phyloP scores from a whole-genome alignment of 1,284 basidiomycete genomes.

The Naganishia sp. region DNA sequence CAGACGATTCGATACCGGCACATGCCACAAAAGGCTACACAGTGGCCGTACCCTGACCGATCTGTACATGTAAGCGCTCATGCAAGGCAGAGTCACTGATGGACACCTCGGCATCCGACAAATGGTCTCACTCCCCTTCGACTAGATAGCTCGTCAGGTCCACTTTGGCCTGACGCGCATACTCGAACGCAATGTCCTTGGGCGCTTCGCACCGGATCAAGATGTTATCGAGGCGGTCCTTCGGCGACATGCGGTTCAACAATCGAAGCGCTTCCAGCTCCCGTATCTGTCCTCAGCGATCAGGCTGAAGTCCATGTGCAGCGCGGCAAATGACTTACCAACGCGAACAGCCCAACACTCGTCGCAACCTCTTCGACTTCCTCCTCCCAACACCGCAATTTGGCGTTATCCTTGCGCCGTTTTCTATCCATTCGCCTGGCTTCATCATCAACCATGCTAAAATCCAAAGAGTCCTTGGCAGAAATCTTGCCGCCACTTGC shows the following conservation, averaged over 20 bases:
- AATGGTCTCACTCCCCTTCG: constrained; percentile 19
- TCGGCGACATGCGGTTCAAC: constrained; percentile 65
- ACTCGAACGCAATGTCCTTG: constrained; percentile 59
- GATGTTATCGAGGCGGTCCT: constrained; percentile 61
- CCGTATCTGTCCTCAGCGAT: constrained; percentile 59
- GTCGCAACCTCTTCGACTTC: constrained; percentile 33
- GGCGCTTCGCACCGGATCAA: constrained; percentile 74
- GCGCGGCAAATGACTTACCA: constrained; percentile 40
- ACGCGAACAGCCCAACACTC: constrained; percentile 43
- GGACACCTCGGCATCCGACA: too few relatives aligned
- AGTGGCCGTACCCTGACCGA: too few relatives aligned
- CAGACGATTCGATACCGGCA: too few relatives aligned
- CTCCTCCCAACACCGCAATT: constrained; percentile 35
- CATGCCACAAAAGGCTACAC: too few relatives aligned
- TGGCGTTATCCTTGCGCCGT: constrained; percentile 29
- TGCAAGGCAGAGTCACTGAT: too few relatives aligned
- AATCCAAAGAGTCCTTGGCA: constrained; percentile 22
- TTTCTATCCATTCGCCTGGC: constrained; percentile 26
- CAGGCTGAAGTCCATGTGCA: not conserved
- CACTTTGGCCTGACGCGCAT: constrained; percentile 30
- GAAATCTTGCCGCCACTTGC: not conserved
- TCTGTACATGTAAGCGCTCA: too few relatives aligned
- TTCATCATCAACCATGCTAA: constrained; percentile 21
- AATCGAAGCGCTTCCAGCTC: constrained; percentile 70
- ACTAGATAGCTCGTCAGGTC: constrained; percentile 31